phyloP scores from a whole-genome alignment of 306 rosid genomes.

The Arachis stenosperma region DNA sequence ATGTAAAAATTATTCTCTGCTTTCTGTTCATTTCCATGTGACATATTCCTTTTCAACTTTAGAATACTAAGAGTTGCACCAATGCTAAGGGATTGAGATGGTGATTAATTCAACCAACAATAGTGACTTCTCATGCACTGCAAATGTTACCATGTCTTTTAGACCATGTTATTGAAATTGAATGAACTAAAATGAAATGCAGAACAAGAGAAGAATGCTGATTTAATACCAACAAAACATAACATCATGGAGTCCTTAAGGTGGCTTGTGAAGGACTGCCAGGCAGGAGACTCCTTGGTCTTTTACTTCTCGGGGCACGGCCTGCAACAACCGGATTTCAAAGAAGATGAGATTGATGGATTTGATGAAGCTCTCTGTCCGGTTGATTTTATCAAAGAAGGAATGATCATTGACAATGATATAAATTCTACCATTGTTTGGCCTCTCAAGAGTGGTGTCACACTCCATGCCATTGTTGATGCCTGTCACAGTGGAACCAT shows the following conservation, averaged over 20 bases:
- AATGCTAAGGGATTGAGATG: no score
- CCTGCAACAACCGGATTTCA: slow-evolving; percentile 63
- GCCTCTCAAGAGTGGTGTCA: slow-evolving; percentile 73
- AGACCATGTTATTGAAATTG: not conserved
- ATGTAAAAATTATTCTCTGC: not conserved
- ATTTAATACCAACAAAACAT: slow-evolving; percentile 61
- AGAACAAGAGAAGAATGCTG: slow-evolving; percentile 45
- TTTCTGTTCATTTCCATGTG: slow-evolving; percentile 17
- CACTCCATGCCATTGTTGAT: slow-evolving; percentile 79
- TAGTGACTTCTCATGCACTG: not conserved
- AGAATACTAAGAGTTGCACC: no score
- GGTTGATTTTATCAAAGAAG: slow-evolving; percentile 63
- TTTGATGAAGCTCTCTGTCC: slow-evolving; percentile 79
- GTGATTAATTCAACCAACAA: not conserved
- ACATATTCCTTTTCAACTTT: not conserved
- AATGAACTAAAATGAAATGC: slow-evolving; percentile 27
- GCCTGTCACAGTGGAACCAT: slow-evolving; percentile 89
- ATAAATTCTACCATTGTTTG: slow-evolving; percentile 64
- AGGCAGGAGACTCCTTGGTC: slow-evolving; percentile 66
- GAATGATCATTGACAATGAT: slow-evolving; percentile 67
- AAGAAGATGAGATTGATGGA: slow-evolving; percentile 69
- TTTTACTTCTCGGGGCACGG: slow-evolving; percentile 96
- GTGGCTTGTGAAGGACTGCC: slow-evolving; percentile 80
- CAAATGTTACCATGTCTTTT: not conserved
- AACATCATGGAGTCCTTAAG: slow-evolving; percentile 61